Conservation (phyloP, 805 yeast genomes). For the Scheffersomyces lignosus region DNA sequence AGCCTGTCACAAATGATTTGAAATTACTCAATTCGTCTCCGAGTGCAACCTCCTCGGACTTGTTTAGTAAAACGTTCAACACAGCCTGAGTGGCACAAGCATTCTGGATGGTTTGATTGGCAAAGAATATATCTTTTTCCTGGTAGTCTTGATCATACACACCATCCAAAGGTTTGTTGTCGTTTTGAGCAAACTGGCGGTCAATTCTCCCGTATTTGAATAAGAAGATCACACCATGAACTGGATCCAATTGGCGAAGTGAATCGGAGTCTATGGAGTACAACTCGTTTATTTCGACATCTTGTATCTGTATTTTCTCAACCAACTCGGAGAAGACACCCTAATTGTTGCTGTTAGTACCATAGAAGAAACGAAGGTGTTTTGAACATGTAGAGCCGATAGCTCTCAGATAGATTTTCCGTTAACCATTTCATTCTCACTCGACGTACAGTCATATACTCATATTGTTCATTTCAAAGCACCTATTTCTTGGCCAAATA, state of each 20-base stretch:
- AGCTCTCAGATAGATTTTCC: no score
- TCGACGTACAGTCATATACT: no score
- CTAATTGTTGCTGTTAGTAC: constrained; percentile 30
- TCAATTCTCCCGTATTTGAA: constrained; percentile 56
- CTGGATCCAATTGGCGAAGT: constrained; percentile 35
- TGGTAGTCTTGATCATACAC: constrained; percentile 36
- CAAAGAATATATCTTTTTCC: constrained; percentile 51
- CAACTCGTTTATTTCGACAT: constrained; percentile 59
- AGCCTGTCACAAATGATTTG: constrained; percentile 48
- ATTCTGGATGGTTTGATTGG: constrained; percentile 62
- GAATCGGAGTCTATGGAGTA: constrained; percentile 50
- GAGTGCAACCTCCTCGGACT: constrained; percentile 35
- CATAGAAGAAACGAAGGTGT: no score
- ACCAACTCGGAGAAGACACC: constrained; percentile 65
- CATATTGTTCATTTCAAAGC: no score
- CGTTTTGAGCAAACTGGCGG: constrained; percentile 26
- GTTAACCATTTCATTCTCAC: no score
- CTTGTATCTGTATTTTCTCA: constrained; percentile 52
- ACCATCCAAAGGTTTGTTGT: constrained; percentile 45
- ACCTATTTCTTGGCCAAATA: no score
- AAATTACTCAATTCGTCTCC: constrained; percentile 52
- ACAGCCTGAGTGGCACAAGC: constrained; percentile 80
- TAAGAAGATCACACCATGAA: constrained; percentile 61
- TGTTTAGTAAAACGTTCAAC: constrained; percentile 53
- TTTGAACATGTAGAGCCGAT: no score